Conservation (phyloP, 73 alveolate genomes). For the Tetrahymena elliotti region DNA sequence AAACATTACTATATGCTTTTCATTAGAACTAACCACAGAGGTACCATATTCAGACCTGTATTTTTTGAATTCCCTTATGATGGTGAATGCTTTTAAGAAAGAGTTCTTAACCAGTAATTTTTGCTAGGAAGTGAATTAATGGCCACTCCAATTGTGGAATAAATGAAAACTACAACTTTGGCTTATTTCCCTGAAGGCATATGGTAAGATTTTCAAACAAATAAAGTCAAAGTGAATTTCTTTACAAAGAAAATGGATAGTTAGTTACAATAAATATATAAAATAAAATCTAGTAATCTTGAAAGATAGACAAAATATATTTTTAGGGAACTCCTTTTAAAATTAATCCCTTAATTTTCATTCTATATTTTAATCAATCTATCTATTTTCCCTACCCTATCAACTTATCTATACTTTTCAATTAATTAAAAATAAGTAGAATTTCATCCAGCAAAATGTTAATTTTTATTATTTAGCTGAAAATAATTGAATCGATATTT, state of each 20-base stretch:
- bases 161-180: constrained; percentile 11
- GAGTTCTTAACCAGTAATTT: constrained; percentile 38
- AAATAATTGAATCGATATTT: too few relatives aligned
- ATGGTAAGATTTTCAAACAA: neutral
- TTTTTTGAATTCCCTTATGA: constrained; percentile 62
- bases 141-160: constrained; percentile 61
- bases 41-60: constrained; percentile 56
- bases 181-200: constrained; percentile 53
- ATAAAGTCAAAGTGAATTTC: neutral
- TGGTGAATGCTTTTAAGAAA: constrained; percentile 39
- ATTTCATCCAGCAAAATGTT: too few relatives aligned
- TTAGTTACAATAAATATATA: too few relatives aligned
- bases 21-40: constrained; percentile 26
- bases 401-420: neutral
- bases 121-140: constrained; percentile 63
- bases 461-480: neutral
- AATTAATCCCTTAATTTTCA: too few relatives aligned
- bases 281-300: too few relatives aligned
- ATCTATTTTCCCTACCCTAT: neutral
- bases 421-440: too few relatives aligned
- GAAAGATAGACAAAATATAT: neutral
- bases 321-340: neutral
- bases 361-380: too few relatives aligned
- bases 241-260: too few relatives aligned
- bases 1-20: constrained; percentile 75